Evolutionary conservation across 441 rosid species (phyloP), one percentile per base, ranked within the genome.

Genomic region (Pelargonium myrrhifolium): DNA sequence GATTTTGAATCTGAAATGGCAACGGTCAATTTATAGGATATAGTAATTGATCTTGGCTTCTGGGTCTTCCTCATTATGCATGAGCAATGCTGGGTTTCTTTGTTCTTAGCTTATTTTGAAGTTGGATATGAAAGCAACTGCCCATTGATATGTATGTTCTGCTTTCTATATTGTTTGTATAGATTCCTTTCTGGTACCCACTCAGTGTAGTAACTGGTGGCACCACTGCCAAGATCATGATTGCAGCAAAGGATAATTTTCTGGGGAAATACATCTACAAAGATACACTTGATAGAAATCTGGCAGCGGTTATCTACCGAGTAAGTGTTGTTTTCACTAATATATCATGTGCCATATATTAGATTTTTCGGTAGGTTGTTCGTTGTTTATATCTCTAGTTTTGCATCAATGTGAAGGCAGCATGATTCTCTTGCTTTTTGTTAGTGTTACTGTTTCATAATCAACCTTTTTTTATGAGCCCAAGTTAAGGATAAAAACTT

Each of bases 141-240:
- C 11, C 49, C 11, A 43, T 43, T 43, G 9, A 8, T 43, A 43
- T 18, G 42, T 53, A n/a, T n/a, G n/a, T n/a, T n/a, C n/a, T n/a
- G n/a, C n/a, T n/a, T n/a, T n/a, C n/a, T n/a, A n/a, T n/a, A n/a
- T n/a, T 72, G 14, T 59, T 68, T 75, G 39, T 71, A 62, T 84
- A 93, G 98, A 89, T 93, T 66, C 76, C 89, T 76, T 81, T 90
- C 43, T 93, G 97, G 98, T 93, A 89, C 65, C 98, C 98, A 6
- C 83, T 90, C 1, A 93, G 94, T 77, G 31, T 93, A 47, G 69
- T 93, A 65, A 72, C 87, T 0, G 98, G 96, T 18, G 98, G 98
- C 49, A 90, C 98, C 45, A 93, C 98, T 64, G 98, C 97, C 0
- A 93, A 93, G 75, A 87, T 90, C 80, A 89, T 90, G 94, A 91